Evolutionary conservation across 495 filamentous ascomycete genomes (phyloP), one percentile per base, ranked within the genome.

Genomic region (Penicillium malachiteum): DNA sequence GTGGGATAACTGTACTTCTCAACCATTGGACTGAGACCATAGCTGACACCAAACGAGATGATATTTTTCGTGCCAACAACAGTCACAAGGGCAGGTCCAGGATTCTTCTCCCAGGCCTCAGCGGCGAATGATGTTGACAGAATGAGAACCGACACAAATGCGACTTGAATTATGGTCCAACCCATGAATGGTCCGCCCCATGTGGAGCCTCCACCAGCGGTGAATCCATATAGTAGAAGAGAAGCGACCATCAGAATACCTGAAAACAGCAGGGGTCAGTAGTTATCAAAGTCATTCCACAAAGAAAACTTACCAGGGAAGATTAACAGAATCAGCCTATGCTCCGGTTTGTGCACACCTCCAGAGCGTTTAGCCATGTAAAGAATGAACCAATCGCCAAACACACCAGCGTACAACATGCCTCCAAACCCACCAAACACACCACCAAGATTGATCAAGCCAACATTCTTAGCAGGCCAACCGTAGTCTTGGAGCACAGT

Each of bases 11-110:
- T 63, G 55, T 68, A 70, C 48, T 41, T 57, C 30, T 63, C 31
- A 1, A 69, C 62, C 69, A 69, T 69, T 0, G 69, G 67, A 17
- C 38, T 67, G 41, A 74, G 45, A 2, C 69, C 71, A 59, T 74
- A 72, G 42, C 65, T 68, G 41, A 71, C 30, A 6, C 63, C 71
- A 56, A 76, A 74, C 7, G 69, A 59, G 8, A 76, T 58, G 18
- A 74, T 60, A 33, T 74, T 74, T 59, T 74, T 75, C 21, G 66
- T 67, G 0, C 71, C 72, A 21, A 74, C 69, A 3, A 76, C 71
- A 3, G 69, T 61, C 17, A 72, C 73, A 33, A 76, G 55, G 3
- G 73, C 73, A 3, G 71, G 68, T 3, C 71, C 71, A 5, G 73
- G 73, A 53, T 74, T 71, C 54, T 70, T 69, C 35, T 72, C 68